Conservation (phyloP, 208 protist genomes). For the Tetramitus jugosus region DNA sequence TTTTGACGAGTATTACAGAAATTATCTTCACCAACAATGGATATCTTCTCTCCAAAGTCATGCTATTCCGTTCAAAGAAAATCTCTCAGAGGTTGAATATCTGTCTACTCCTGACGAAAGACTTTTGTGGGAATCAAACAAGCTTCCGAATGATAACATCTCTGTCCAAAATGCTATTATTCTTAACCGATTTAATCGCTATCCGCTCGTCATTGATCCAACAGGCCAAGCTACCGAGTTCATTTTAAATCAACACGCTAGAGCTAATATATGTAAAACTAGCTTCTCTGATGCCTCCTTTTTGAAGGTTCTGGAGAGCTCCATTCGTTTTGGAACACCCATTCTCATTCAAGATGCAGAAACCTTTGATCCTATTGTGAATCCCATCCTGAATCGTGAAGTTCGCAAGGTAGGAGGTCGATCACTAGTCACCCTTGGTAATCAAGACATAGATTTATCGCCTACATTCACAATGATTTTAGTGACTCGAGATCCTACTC, state of each 20-base stretch:
- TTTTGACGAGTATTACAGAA: conserved; percentile 88
- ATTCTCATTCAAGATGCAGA: conserved; percentile 98
- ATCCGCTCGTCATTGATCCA: conserved; percentile 97
- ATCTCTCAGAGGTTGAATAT: conserved; percentile 78
- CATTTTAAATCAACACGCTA: conserved; percentile 65
- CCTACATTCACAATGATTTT: conserved; percentile 93
- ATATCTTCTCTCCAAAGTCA: conserved; percentile 48
- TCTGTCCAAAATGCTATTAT: conserved; percentile 97
- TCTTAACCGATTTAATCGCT: conserved; percentile 79
- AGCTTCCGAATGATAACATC: conserved; percentile 89
- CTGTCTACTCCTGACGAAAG: conserved; percentile 78
- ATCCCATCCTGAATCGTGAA: conserved; percentile 95
- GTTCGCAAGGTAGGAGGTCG: conserved; percentile 83
- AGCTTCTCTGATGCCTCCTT: conserved; percentile 91
- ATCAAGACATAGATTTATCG: conserved; percentile 94
- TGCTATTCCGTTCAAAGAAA: conserved; percentile 58
- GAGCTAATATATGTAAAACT: conserved; percentile 75
- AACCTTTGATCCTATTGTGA: conserved; percentile 93
- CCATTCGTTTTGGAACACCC: conserved; percentile 95
- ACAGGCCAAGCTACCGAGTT: conserved; percentile 87
- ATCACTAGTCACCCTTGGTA: conserved; percentile 82
- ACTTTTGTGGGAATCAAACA: conserved; percentile 79
- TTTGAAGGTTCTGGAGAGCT: conserved; percentile 94
- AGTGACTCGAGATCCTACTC: conserved; percentile 84
- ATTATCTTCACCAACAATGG: conserved; percentile 74